Percentiles rank a stretch among this genome's conserved stretches.
phyloP scores from a whole-genome alignment of 805 yeast species.

The Debaryomyces maramus region DNA sequence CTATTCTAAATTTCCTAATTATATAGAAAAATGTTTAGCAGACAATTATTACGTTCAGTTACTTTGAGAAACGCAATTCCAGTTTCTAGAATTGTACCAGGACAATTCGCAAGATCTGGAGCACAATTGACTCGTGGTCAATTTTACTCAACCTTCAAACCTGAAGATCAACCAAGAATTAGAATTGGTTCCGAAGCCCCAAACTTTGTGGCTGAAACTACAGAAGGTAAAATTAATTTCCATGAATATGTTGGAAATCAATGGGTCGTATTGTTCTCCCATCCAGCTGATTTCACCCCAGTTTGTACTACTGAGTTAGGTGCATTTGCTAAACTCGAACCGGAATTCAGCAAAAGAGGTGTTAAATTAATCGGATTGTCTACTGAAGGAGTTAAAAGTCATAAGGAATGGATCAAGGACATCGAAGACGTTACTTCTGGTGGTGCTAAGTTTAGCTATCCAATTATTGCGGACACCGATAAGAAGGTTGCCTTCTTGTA shows the following conservation, averaged over 20 bases:
- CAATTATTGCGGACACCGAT: constrained; percentile 66
- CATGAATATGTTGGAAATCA: constrained; percentile 60
- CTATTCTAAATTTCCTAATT: not conserved
- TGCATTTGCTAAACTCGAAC: constrained; percentile 69
- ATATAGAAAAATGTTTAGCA: constrained; percentile 16
- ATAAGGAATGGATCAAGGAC: constrained; percentile 68
- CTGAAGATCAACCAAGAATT: constrained; percentile 43
- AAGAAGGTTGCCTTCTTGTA: constrained; percentile 61
- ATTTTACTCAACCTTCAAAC: constrained; percentile 25
- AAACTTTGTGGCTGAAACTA: constrained; percentile 62
- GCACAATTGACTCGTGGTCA: not conserved
- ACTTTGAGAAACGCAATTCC: constrained; percentile 4
- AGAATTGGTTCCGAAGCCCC: constrained; percentile 68
- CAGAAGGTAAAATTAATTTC: constrained; percentile 62
- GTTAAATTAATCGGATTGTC: constrained; percentile 69
- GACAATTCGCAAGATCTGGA: not conserved
- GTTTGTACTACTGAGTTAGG: constrained; percentile 80
- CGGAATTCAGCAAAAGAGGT: constrained; percentile 64
- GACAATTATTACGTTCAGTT: constrained; percentile 19
- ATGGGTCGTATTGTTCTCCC: constrained; percentile 71
- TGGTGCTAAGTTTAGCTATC: constrained; percentile 58
- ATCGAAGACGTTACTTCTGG: constrained; percentile 60
- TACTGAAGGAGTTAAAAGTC: constrained; percentile 62
- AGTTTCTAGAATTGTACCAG: not conserved
- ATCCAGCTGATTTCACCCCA: constrained; percentile 79